phyloP scores from a whole-genome alignment of 208 protist genomes.

The Leishmania martiniquensis region DNA sequence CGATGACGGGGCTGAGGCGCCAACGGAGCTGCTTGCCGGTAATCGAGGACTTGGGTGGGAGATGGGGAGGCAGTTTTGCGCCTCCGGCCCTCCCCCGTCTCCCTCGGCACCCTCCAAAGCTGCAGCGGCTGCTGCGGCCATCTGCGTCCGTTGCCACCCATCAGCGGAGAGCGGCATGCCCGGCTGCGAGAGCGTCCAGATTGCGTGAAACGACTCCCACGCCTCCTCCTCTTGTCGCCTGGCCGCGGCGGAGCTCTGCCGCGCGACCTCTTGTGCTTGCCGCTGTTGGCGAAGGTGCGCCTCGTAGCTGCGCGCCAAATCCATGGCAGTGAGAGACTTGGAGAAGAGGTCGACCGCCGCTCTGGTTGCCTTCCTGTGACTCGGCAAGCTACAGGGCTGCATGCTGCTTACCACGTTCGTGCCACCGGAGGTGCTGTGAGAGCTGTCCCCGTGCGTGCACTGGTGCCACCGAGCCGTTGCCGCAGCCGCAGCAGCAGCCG shows the following conservation, averaged over 20 bases:
- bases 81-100: neutral
- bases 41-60: neutral
- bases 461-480: neutral
- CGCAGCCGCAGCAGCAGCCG: too few species aligned
- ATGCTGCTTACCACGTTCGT: neutral
- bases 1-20: neutral
- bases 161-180: conserved; percentile 67
- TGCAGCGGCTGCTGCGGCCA: neutral
- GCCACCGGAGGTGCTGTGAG: neutral
- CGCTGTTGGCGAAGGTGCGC: conserved; percentile 19
- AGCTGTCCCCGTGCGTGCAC: neutral
- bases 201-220: conserved; percentile 56
- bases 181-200: conserved; percentile 57
- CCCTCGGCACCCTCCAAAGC: conserved; percentile 3
- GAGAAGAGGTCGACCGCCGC: conserved; percentile 2
- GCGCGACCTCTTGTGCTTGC: conserved; percentile 14
- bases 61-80: neutral
- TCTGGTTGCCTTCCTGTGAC: neutral
- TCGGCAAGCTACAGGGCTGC: neutral
- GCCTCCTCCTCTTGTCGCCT: conserved; percentile 23
- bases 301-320: conserved; percentile 35
- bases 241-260: conserved; percentile 10
- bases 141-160: conserved; percentile 24
- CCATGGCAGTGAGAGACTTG: conserved; percentile 31
- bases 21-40: neutral